These are phyloP conservation scores for Rhizopus microsporus DNA, from an alignment of 371 early-diverging fungal genomes.

Conservation along the genomic window DNA sequence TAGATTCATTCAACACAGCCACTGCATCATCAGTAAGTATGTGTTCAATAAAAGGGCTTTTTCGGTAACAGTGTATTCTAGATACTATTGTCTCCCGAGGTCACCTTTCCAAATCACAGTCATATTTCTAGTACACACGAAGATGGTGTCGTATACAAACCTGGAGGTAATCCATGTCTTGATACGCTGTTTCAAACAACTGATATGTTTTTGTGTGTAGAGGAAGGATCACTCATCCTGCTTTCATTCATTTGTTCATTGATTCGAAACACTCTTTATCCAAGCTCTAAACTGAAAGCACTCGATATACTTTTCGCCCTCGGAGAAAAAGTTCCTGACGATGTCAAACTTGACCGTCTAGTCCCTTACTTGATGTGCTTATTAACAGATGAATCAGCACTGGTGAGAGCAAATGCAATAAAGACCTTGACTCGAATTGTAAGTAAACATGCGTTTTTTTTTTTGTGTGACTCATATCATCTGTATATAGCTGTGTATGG, in stretches of 20 bases:
- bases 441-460: slow-evolving; percentile 13
- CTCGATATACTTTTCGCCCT: slow-evolving; percentile 77
- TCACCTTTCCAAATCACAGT: slow-evolving; percentile 47
- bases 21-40: slow-evolving; percentile 44
- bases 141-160: background rate
- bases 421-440: slow-evolving; percentile 78
- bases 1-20: slow-evolving; percentile 31
- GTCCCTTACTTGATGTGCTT: slow-evolving; percentile 83
- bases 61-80: slow-evolving; percentile 1
- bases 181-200: background rate
- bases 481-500: slow-evolving; percentile 61
- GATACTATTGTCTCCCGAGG: slow-evolving; percentile 45
- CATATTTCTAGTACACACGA: background rate
- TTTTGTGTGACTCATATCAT: background rate
- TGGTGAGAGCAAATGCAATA: slow-evolving; percentile 77
- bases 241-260: slow-evolving; percentile 68
- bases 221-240: slow-evolving; percentile 65
- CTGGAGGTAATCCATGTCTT: slow-evolving; percentile 14
- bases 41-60: background rate
- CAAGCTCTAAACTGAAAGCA: slow-evolving; percentile 73
- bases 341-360: slow-evolving; percentile 77
- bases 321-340: slow-evolving; percentile 69
- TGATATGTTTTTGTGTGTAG: slow-evolving; percentile 24
- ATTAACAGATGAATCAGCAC: slow-evolving; percentile 65
- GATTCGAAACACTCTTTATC: slow-evolving; percentile 71